Base-by-base conservation (phyloP, 2,329 filamentous ascomycete genomes). In the Beauveria australis region DNA sequence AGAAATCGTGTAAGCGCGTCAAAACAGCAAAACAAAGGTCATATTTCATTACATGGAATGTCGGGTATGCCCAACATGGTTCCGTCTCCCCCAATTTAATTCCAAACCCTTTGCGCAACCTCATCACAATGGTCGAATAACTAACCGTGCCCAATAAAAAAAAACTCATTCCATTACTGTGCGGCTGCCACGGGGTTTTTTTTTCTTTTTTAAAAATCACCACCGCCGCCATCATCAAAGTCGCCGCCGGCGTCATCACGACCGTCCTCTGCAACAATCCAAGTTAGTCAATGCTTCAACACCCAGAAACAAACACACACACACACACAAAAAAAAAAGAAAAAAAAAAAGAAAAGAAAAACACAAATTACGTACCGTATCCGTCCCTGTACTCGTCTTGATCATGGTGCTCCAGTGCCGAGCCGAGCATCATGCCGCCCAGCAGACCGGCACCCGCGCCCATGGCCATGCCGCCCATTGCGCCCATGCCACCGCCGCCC, bases 401-500 rank as follows among this genome's bases (percentile, higher is more conserved):
- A 28, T 89, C 74, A 52, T 81, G 71, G 63, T 87, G 83, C 60
- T 89, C 75, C 55, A 92, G 79, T 1, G 87, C 86, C 68, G 88
- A 79, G 2, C 81, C 87, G 37, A 96, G 73, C 67, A 96, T 64
- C 63, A 85, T 82, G 60, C 92, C 92, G 66, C 91, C 92, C 1
- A 96, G 68, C 70, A 96, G 69, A 72, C 92, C 92, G 64, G 88
- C 92, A 66, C 91, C 92, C 4, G 90, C 91, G 1, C 81, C 84
- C 62, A 83, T 80, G n/a, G 90, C 89, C 67, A 71, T 67, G 41
- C 73, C 72, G 49, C 73, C 74, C 52, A 61, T 56, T 28, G 76
- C 75, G 55, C 73, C 72, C 60, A 65, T 65, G 59, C 65, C 65
- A 63, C 66, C 78, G 2, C 81, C 81, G 5, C 79, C 76, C 33